A percentile compares a stretch with the other conserved stretches of the same genome.
These are phyloP conservation scores for Eimeria sp. DNA, from an alignment of 169 alveolate genomes.

Conservation along the genomic window DNA sequence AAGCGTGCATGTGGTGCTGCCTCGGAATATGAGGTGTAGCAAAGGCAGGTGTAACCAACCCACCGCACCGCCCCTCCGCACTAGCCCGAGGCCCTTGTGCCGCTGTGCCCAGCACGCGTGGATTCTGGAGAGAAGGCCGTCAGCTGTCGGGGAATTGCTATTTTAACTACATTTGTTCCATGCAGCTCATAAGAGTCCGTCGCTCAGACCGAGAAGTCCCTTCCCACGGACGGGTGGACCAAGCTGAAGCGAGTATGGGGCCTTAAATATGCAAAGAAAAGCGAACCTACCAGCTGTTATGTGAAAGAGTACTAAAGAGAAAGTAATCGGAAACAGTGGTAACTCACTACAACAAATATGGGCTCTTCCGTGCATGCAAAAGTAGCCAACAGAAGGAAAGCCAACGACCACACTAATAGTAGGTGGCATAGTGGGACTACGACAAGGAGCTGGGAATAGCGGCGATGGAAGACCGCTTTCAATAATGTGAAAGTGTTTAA, in stretches of 20 bases:
- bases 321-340: not conserved
- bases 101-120: too few relatives aligned
- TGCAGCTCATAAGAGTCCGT: too few relatives aligned
- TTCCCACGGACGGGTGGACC: not conserved
- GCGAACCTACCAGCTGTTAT: not conserved
- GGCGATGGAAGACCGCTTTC: not conserved
- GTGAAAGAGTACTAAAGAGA: not conserved
- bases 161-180: too few relatives aligned
- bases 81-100: too few relatives aligned
- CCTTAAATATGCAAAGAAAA: not conserved
- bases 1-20: too few relatives aligned
- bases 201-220: not conserved
- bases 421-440: not conserved
- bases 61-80: too few relatives aligned
- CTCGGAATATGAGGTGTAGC: too few relatives aligned
- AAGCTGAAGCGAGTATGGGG: not conserved
- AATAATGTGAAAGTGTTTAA: not conserved
- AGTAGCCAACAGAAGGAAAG: not conserved
- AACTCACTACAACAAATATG: not conserved
- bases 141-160: too few relatives aligned
- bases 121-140: too few relatives aligned
- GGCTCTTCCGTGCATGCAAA: not conserved
- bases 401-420: not conserved
- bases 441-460: not conserved
- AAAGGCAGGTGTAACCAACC: too few relatives aligned